Conservation (phyloP, 495 filamentous ascomycete genomes). For the Hypoxylon fuscum region DNA sequence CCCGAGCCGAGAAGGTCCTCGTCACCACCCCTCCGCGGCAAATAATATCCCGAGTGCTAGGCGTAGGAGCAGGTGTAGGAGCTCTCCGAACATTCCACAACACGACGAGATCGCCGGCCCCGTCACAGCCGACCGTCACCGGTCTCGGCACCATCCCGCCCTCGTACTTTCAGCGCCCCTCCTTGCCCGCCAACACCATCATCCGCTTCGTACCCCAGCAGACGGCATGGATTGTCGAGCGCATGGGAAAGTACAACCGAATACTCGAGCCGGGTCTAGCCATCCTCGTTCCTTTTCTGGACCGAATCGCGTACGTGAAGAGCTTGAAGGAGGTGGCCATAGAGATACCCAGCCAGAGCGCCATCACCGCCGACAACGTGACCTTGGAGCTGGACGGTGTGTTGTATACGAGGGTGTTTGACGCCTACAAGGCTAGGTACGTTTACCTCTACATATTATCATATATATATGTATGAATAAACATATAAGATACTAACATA, state of each 20-base stretch:
- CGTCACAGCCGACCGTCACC: constrained; percentile 24
- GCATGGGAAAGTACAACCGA: constrained; percentile 95
- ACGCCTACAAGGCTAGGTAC: constrained; percentile 95
- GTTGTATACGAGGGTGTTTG: constrained; percentile 92
- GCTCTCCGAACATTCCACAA: constrained; percentile 45
- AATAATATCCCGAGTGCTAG: too few species aligned
- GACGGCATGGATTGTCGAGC: constrained; percentile 99
- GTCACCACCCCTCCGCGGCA: constrained; percentile 42
- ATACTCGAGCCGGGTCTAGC: constrained; percentile 93
- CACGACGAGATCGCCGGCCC: constrained; percentile 30
- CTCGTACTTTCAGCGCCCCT: constrained; percentile 65
- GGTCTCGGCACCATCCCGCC: constrained; percentile 50
- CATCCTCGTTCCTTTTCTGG: constrained; percentile 87
- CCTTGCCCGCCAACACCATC: constrained; percentile 89
- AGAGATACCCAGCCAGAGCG: constrained; percentile 94
- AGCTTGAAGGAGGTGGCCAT: constrained; percentile 94
- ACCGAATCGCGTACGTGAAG: constrained; percentile 98
- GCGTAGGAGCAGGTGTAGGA: too few species aligned
- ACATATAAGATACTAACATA: constrained; percentile 34
- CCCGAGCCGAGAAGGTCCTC: constrained; percentile 44
- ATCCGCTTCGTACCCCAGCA: constrained; percentile 98
- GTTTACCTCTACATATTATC: constrained; percentile 30
- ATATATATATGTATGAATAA: too few species aligned
- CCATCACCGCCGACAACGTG: constrained; percentile 98
- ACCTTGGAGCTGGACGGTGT: constrained; percentile 96